phyloP scores from a whole-genome alignment of 257 asterid genomes.

The Perilla frutescens region DNA sequence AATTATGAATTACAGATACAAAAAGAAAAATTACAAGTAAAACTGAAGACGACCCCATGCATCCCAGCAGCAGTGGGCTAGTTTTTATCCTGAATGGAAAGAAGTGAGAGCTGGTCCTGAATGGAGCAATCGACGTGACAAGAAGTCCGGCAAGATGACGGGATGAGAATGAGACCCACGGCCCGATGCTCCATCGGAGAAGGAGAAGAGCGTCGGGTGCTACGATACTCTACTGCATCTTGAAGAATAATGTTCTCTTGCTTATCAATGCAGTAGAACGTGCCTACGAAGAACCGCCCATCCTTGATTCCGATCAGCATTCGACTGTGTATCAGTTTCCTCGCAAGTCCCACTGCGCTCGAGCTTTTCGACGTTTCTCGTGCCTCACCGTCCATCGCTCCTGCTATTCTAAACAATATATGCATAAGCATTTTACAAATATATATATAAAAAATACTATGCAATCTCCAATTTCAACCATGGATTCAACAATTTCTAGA shows the following conservation, averaged over 20 bases:
- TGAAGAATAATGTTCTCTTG: conserved; percentile 94
- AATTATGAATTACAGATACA: no score
- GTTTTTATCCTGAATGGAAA: conserved; percentile 51
- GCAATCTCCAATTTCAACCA: no score
- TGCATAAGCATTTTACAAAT: no score
- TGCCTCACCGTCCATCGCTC: conserved; percentile 39
- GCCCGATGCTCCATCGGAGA: conserved; percentile 87
- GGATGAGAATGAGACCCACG: conserved; percentile 91
- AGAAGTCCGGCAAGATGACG: conserved; percentile 73
- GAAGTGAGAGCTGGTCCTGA: conserved; percentile 67
- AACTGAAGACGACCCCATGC: no score
- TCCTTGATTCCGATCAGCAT: conserved; percentile 85
- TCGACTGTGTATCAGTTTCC: conserved; percentile 62
- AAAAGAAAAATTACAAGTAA: no score
- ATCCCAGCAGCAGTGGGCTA: not conserved
- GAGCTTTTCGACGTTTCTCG: conserved; percentile 47
- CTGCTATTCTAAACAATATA: not conserved
- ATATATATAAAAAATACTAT: no score
- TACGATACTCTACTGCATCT: conserved; percentile 89
- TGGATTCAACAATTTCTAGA: no score
- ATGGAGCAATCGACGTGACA: conserved; percentile 78
- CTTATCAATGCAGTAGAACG: conserved; percentile 85
- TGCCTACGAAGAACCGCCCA: conserved; percentile 80
- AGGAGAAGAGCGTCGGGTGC: conserved; percentile 73
- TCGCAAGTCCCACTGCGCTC: conserved; percentile 50